phyloP scores from a whole-genome alignment of 2,329 filamentous ascomycete species.

The Xylariaceae sp. region DNA sequence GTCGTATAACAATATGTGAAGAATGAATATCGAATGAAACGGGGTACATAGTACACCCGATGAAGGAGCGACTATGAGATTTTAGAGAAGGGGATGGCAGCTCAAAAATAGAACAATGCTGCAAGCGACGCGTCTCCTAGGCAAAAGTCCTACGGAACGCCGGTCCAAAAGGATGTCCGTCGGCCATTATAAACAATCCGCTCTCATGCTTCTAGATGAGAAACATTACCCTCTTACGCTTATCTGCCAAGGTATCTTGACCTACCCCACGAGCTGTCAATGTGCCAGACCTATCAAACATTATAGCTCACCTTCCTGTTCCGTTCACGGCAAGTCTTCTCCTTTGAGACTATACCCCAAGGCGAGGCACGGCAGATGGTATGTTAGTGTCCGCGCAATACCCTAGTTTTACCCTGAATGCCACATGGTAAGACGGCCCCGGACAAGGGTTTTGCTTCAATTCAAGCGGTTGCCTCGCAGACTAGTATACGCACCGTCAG shows the following conservation, averaged over 20 bases:
- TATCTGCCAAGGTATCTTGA: constrained; percentile 2
- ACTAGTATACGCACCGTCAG: no score
- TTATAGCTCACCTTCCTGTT: constrained; percentile 17
- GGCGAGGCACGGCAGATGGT: constrained; percentile 8
- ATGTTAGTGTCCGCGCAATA: neutral
- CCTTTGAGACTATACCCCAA: constrained; percentile 13
- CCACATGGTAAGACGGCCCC: constrained; percentile 6
- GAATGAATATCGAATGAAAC: constrained; percentile 8
- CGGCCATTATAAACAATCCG: constrained; percentile 11
- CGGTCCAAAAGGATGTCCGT: neutral
- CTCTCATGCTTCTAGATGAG: neutral
- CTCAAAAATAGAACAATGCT: constrained; percentile 26
- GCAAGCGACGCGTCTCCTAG: constrained; percentile 6
- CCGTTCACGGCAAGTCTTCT: constrained; percentile 13
- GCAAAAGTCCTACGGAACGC: constrained; percentile 9
- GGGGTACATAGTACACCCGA: constrained; percentile 20
- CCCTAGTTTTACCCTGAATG: constrained; percentile 6
- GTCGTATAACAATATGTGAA: constrained; percentile 12
- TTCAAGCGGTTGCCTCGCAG: neutral
- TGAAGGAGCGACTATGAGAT: constrained; percentile 25
- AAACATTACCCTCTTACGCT: constrained; percentile 14
- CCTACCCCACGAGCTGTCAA: neutral
- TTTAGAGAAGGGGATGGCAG: constrained; percentile 20
- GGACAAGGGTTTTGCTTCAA: constrained; percentile 6
- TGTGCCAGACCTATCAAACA: neutral